Conservation (phyloP, 495 filamentous ascomycete species). For the Pyrenopolyporus hunteri region DNA sequence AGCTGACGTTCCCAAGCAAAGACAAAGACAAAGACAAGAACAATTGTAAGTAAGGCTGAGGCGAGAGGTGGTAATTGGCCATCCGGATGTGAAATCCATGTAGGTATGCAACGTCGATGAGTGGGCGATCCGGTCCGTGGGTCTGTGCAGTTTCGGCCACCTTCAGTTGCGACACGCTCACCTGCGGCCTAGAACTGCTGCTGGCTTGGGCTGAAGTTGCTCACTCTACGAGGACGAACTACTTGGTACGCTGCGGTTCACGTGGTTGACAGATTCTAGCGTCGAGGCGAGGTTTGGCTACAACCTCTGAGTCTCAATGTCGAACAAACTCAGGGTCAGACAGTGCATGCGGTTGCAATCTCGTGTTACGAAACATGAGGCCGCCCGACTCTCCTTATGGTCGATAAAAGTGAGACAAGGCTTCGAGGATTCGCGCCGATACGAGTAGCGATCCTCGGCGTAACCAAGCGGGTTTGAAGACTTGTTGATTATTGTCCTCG, state of each 20-base stretch:
- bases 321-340: constrained; percentile 23
- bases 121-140: constrained; percentile 9
- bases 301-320: constrained; percentile 7
- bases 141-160: constrained; percentile 18
- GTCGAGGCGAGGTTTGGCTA: constrained; percentile 4
- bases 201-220: constrained; percentile 2
- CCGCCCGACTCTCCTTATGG: constrained; percentile 13
- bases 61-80: constrained; percentile 9
- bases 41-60: neutral
- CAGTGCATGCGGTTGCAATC: constrained; percentile 27
- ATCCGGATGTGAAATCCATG: constrained; percentile 14
- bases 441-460: constrained; percentile 10
- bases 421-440: constrained; percentile 21
- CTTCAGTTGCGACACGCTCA: constrained; percentile 1
- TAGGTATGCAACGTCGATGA: constrained; percentile 10
- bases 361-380: constrained; percentile 31
- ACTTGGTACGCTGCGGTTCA: constrained; percentile 4
- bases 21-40: constrained; percentile 19
- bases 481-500: neutral
- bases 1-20: constrained; percentile 9
- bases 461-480: constrained; percentile 1
- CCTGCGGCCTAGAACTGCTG: constrained; percentile 8
- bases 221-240: constrained; percentile 6
- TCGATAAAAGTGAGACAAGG: constrained; percentile 17
- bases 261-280: constrained; percentile 2